Conservation (phyloP, 345 rosid species). For the Citrus maxima region DNA sequence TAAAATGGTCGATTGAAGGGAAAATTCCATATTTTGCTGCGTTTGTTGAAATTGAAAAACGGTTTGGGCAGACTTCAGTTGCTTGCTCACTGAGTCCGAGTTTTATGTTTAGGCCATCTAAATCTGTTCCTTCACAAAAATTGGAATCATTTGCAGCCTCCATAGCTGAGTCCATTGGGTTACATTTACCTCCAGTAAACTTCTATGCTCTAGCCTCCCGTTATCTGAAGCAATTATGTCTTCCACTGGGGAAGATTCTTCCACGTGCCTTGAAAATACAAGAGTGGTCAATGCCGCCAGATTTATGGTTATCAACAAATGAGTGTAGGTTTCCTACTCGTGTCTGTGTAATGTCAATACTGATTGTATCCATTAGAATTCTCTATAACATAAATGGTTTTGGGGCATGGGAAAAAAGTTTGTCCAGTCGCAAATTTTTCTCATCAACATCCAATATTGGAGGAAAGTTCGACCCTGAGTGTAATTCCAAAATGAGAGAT, state of each 20-base stretch:
- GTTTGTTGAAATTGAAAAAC: constrained; percentile 55
- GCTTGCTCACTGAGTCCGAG: constrained; percentile 60
- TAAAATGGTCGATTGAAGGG: constrained; percentile 73
- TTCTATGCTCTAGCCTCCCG: constrained; percentile 57
- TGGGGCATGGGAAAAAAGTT: constrained; percentile 67
- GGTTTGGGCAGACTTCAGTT: constrained; percentile 42
- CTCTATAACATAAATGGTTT: constrained; percentile 60
- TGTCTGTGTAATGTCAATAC: constrained; percentile 55
- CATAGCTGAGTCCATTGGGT: constrained; percentile 62
- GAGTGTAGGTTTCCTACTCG: constrained; percentile 66
- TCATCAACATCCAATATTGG: constrained; percentile 12
- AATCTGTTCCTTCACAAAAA: constrained; percentile 44
- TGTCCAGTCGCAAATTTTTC: constrained; percentile 11
- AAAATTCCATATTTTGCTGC: constrained; percentile 65
- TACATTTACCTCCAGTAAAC: constrained; percentile 66
- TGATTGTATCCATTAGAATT: constrained; percentile 54
- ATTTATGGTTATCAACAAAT: constrained; percentile 62
- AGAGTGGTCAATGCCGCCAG: constrained; percentile 78
- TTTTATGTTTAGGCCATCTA: constrained; percentile 59
- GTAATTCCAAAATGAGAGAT: constrained; percentile 12
- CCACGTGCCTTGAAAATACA: constrained; percentile 48
- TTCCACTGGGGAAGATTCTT: constrained; percentile 54
- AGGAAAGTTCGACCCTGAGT: constrained; percentile 15
- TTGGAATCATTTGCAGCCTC: constrained; percentile 59
- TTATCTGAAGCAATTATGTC: constrained; percentile 53